Conservation (phyloP, 768 basidiomycete genomes). For the Heimioporus sp. region DNA sequence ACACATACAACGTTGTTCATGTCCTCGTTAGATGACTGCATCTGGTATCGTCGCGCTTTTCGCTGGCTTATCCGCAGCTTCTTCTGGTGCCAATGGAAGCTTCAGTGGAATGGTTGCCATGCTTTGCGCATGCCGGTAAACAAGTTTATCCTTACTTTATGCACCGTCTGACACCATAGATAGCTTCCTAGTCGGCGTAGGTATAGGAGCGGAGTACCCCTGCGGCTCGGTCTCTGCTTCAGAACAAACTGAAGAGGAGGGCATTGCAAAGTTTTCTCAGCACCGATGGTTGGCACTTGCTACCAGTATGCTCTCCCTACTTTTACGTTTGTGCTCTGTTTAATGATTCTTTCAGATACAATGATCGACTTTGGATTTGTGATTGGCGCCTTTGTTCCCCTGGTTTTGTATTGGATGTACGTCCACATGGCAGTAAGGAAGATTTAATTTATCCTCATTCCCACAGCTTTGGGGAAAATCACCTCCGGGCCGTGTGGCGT, state of each 20-base stretch:
- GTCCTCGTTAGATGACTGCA: slow-evolving; percentile 61
- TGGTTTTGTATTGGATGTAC: slow-evolving; percentile 88
- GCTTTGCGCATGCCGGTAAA: slow-evolving; percentile 74
- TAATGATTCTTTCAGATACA: slow-evolving; percentile 42
- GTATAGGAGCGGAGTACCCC: slow-evolving; percentile 87
- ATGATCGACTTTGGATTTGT: slow-evolving; percentile 91
- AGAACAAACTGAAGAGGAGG: slow-evolving; percentile 85
- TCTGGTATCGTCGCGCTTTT: slow-evolving; percentile 84
- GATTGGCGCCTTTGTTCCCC: slow-evolving; percentile 73
- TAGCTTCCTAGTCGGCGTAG: slow-evolving; percentile 87
- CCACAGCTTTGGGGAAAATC: slow-evolving; percentile 67
- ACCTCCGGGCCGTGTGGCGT: slow-evolving; percentile 87
- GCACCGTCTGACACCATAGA: not conserved
- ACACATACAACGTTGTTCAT: slow-evolving; percentile 9
- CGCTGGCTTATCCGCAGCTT: slow-evolving; percentile 79
- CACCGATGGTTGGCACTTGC: slow-evolving; percentile 86
- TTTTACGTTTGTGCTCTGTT: not conserved
- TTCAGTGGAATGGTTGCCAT: slow-evolving; percentile 72
- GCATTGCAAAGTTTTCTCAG: slow-evolving; percentile 75
- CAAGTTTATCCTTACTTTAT: not conserved
- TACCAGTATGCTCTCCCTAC: slow-evolving; percentile 58
- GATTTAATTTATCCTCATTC: not conserved
- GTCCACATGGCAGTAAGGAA: slow-evolving; percentile 22
- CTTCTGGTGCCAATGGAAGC: slow-evolving; percentile 72
- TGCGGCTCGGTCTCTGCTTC: slow-evolving; percentile 87